Base-by-base conservation (phyloP, 164 flowering plant species). In the Tetrastigma voinierianum region DNA sequence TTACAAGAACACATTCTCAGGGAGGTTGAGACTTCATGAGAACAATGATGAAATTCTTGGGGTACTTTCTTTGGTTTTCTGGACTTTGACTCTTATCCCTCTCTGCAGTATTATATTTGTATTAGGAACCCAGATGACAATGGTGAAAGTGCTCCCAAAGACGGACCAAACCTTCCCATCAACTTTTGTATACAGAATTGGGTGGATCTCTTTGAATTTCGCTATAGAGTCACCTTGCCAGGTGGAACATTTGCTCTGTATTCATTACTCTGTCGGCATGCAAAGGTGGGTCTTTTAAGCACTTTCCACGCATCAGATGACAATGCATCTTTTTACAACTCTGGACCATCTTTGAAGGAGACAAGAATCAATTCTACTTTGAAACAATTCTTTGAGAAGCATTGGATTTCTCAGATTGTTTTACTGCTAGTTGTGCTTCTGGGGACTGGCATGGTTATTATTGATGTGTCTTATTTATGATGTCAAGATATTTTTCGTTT, bases 241-340 rank as follows among this genome's bases (percentile, higher is more conserved):
- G 90, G 90, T 43, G 90, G 90, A 21, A 86, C 90, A 7, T 86
- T 86, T 81, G 88, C 90, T n/a, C 56, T 86, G 67, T 86, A 86
- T 66, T 82, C 90, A 4, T 49, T 86, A 25, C 82, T 86, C 19
- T 84, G 85, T 45, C 72, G 88, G 46, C 77, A 76, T 40, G 64
- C 81, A 47, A 83, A 69, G 65, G 49, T 81, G 65, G 74, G 86
- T 18, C 74, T 83, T 44, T 65, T 82, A 62, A 69, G 56, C 52
- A 48, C 74, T 52, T 66, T 62, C 21, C 72, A 72, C 51, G 71
- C 51, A 10, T 64, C 76, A 47, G 54, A 73, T 23, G 82, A 78
- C 43, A 66, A 69, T n/a, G 46, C 65, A 46, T 72, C 81, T 24
- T n/a, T 65, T 47, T 68, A 66, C 62, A 68, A 71, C 12, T 25